Percentiles rank a stretch among this genome's conserved stretches.
phyloP scores from a whole-genome alignment of 352 stramenopile species.

The Pythium guiyangense region DNA sequence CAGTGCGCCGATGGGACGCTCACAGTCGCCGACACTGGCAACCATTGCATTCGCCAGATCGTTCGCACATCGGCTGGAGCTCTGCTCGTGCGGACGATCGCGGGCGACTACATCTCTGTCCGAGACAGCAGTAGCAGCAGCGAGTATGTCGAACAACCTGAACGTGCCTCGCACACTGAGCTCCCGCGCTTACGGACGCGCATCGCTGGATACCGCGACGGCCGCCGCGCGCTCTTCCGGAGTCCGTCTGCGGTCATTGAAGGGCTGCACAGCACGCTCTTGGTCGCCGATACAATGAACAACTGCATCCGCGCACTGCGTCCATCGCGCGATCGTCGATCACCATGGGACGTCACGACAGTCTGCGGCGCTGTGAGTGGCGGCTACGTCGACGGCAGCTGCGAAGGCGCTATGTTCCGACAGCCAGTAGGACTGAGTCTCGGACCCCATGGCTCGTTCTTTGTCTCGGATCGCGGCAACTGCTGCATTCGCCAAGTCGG shows the following conservation, averaged over 20 bases:
- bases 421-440: constrained; percentile 33
- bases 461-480: constrained; percentile 40
- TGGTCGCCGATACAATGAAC: constrained; percentile 57
- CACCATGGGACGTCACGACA: constrained; percentile 22
- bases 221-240: constrained; percentile 32
- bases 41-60: constrained; percentile 53
- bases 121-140: background rate
- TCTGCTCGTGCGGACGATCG: constrained; percentile 33
- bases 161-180: constrained; percentile 4
- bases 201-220: constrained; percentile 24
- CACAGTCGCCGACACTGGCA: constrained; percentile 41
- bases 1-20: constrained; percentile 34
- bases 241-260: constrained; percentile 30
- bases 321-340: constrained; percentile 6
- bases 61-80: constrained; percentile 17
- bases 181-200: constrained; percentile 10
- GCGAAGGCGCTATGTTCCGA: constrained; percentile 26
- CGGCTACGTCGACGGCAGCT: constrained; percentile 30
- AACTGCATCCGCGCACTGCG: constrained; percentile 43
- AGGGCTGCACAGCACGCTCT: constrained; percentile 21
- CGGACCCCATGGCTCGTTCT: constrained; percentile 24
- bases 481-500: constrained; percentile 38
- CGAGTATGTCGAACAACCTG: constrained; percentile 4
- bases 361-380: constrained; percentile 22
- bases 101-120: constrained; percentile 15